These are phyloP conservation scores for Aspergillus fijiensis DNA, from an alignment of 2,329 filamentous ascomycete genomes.

Conservation along the genomic window DNA sequence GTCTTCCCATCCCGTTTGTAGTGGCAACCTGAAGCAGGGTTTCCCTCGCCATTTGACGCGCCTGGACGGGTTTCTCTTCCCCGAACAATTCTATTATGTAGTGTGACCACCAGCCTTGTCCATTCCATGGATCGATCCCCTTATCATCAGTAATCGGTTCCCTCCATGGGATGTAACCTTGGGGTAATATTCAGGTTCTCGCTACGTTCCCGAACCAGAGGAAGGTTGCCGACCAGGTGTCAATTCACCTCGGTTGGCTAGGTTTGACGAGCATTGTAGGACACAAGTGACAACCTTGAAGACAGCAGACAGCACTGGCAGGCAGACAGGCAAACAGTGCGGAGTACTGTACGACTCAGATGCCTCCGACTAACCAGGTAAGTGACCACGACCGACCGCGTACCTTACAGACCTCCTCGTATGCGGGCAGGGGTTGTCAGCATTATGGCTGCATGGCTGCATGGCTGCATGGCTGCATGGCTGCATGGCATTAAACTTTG, in stretches of 20 bases:
- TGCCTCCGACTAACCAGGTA: too few species aligned
- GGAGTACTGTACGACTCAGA: too few species aligned
- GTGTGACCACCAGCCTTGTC: not conserved
- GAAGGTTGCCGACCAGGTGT: not conserved
- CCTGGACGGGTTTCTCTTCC: too few species aligned
- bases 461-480: not conserved
- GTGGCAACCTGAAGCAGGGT: not conserved
- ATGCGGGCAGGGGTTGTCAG: not conserved
- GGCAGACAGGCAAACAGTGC: not conserved
- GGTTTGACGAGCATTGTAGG: too few species aligned
- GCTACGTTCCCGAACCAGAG: not conserved
- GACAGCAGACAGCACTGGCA: not conserved
- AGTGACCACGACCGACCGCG: not conserved
- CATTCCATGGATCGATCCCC: too few species aligned
- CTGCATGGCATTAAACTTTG: slow-evolving; percentile 6
- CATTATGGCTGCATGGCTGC: not conserved
- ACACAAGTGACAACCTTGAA: too few species aligned
- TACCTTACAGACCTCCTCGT: slow-evolving; percentile 7
- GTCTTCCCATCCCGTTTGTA: not conserved
- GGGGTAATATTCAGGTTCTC: not conserved
- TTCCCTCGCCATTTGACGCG: too few species aligned
- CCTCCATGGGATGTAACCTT: not conserved
- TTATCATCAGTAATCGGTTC: too few species aligned
- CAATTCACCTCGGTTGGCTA: too few species aligned
- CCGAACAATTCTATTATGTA: too few species aligned